These are phyloP conservation scores for Abrus precatorius DNA, from an alignment of 306 rosid species.

Conservation along the genomic window DNA sequence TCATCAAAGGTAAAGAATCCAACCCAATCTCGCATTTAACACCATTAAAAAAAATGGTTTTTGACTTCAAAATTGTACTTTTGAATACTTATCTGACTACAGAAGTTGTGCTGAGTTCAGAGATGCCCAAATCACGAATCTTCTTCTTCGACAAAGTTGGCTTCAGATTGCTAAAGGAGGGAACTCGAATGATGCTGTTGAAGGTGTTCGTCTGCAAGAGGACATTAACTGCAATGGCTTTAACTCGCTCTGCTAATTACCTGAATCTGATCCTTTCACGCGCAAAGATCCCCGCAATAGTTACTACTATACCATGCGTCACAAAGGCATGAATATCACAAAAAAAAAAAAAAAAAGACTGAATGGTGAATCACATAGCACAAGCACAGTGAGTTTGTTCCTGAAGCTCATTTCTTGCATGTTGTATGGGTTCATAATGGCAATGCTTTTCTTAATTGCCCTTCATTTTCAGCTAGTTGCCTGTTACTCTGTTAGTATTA, in stretches of 20 bases:
- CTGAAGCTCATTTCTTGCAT: slow-evolving; percentile 38
- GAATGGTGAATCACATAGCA: slow-evolving; percentile 37
- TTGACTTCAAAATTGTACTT: not conserved
- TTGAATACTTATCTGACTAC: not conserved
- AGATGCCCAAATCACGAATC: slow-evolving; percentile 64
- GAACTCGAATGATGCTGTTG: slow-evolving; percentile 53
- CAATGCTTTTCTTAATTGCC: slow-evolving; percentile 25
- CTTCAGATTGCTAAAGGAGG: slow-evolving; percentile 59
- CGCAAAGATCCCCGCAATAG: slow-evolving; percentile 17
- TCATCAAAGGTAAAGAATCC: slow-evolving; percentile 58
- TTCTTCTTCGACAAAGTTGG: slow-evolving; percentile 68
- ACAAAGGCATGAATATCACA: slow-evolving; percentile 22
- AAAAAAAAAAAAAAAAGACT: not conserved
- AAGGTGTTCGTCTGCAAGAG: slow-evolving; percentile 56
- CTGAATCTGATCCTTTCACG: slow-evolving; percentile 33
- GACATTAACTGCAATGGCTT: slow-evolving; percentile 72
- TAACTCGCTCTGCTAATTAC: slow-evolving; percentile 52
- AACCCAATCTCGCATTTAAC: not conserved
- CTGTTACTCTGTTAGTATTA: not conserved
- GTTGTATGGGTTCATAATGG: slow-evolving; percentile 13
- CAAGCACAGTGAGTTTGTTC: slow-evolving; percentile 32
- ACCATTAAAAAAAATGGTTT: not conserved
- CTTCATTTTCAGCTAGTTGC: slow-evolving; percentile 10
- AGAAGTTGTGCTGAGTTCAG: slow-evolving; percentile 44
- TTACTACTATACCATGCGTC: not conserved